phyloP scores from a whole-genome alignment of 345 rosid species.

The Bretschneidera sinensis region DNA sequence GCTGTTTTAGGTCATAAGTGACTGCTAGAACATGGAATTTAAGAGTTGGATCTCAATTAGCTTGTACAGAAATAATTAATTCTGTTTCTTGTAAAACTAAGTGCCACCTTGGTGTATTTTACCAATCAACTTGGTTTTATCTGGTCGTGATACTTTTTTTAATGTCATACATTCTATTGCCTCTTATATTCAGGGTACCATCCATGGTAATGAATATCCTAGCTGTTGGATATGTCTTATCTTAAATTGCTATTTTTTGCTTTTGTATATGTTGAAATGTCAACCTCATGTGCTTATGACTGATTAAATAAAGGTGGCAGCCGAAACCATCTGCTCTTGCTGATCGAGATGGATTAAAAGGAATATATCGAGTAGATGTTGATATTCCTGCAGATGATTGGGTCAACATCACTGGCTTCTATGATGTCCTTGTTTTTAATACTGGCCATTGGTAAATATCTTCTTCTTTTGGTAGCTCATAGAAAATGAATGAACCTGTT shows the following conservation, averaged over 20 bases:
- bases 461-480: conserved; percentile 2
- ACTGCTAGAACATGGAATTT: too few relatives aligned
- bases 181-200: neutral
- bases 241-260: neutral
- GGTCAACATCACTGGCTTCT: conserved; percentile 57
- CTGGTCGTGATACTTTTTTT: neutral
- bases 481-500: neutral
- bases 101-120: too few relatives aligned
- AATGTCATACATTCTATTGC: neutral
- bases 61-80: too few relatives aligned
- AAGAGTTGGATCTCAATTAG: too few relatives aligned
- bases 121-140: too few relatives aligned
- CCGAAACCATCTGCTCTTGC: conserved; percentile 33
- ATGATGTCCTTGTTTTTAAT: conserved; percentile 77
- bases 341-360: conserved; percentile 42
- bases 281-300: conserved; percentile 40
- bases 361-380: conserved; percentile 70
- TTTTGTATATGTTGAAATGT: conserved; percentile 12
- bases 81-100: too few relatives aligned
- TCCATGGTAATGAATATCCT: neutral
- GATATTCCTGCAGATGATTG: conserved; percentile 88
- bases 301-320: conserved; percentile 81
- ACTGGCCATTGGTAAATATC: conserved; percentile 87
- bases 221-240: neutral
- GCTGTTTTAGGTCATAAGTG: too few relatives aligned